These are phyloP conservation scores for Fragilaria radians DNA, from an alignment of 108 stramenopile genomes.

Conservation along the genomic window DNA sequence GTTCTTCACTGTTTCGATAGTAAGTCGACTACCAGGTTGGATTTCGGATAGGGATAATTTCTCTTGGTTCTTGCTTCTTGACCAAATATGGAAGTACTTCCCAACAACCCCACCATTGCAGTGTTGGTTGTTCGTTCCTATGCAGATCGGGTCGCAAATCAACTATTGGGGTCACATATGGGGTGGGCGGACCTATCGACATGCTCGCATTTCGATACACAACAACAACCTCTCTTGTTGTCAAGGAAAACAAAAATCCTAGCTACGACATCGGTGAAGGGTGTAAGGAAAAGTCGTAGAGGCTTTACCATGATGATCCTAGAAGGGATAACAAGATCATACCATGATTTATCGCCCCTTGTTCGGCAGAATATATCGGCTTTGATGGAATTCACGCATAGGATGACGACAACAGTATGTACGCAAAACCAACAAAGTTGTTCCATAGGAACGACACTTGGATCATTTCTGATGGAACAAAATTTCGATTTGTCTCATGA, in stretches of 20 bases:
- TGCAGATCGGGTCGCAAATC: constrained; percentile 6
- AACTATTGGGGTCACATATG: neutral
- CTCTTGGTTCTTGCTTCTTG: too few relatives aligned
- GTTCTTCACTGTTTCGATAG: too few relatives aligned
- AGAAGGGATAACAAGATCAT: neutral
- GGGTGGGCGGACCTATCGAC: neutral
- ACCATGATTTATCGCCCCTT: constrained; percentile 12
- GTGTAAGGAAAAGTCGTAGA: constrained; percentile 6
- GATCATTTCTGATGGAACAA: neutral
- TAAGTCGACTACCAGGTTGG: too few relatives aligned
- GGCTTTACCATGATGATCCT: constrained; percentile 11
- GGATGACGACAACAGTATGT: neutral
- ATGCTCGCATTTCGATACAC: neutral
- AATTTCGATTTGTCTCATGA: constrained; percentile 1
- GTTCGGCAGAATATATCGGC: constrained; percentile 47
- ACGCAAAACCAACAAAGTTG: too few relatives aligned
- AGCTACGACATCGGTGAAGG: neutral
- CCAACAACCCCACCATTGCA: neutral
- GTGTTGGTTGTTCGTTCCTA: neutral
- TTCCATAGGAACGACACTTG: neutral
- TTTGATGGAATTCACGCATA: constrained; percentile 28
- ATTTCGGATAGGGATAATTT: too few relatives aligned
- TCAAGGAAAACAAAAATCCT: neutral
- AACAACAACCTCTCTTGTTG: neutral
- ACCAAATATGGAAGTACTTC: too few relatives aligned